These are phyloP conservation scores for Backusella circina DNA, from an alignment of 192 early-diverging fungal genomes.

Conservation along the genomic window DNA sequence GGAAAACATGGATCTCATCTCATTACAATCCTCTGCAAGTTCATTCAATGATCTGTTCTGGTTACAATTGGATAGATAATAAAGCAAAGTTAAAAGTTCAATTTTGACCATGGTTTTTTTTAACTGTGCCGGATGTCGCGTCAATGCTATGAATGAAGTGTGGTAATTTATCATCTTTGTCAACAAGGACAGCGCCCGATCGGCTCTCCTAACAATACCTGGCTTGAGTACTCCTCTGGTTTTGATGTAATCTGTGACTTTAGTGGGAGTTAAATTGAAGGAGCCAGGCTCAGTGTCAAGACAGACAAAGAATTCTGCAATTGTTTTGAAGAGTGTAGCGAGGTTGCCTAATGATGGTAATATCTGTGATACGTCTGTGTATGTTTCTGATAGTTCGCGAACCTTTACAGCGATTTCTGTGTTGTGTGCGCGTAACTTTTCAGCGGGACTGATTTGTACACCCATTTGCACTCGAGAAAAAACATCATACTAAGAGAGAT, in stretches of 20 bases:
- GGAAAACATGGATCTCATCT: not conserved
- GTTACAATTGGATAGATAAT: not conserved
- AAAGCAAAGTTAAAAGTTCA: not conserved
- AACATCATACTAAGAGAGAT: not conserved
- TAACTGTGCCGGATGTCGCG: not conserved
- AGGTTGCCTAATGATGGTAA: not conserved
- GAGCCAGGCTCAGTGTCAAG: not conserved
- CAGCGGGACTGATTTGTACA: not conserved
- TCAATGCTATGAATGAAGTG: not conserved
- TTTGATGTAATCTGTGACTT: not conserved
- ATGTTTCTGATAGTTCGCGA: not conserved
- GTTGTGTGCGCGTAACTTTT: not conserved
- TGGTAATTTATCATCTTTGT: not conserved
- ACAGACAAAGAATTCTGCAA: not conserved
- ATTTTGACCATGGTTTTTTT: not conserved
- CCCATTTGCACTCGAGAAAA: not conserved
- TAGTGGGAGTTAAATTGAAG: not conserved
- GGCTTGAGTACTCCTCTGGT: not conserved
- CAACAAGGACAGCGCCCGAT: not conserved
- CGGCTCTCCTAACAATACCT: not conserved
- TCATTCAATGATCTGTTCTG: not conserved
- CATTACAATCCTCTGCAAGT: not conserved
- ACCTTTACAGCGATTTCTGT: not conserved
- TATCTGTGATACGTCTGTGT: not conserved
- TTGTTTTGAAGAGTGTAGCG: not conserved